Percentiles rank a stretch among this genome's conserved stretches.
Conservation (phyloP, 106 monocot species). For the Allium sativum region DNA sequence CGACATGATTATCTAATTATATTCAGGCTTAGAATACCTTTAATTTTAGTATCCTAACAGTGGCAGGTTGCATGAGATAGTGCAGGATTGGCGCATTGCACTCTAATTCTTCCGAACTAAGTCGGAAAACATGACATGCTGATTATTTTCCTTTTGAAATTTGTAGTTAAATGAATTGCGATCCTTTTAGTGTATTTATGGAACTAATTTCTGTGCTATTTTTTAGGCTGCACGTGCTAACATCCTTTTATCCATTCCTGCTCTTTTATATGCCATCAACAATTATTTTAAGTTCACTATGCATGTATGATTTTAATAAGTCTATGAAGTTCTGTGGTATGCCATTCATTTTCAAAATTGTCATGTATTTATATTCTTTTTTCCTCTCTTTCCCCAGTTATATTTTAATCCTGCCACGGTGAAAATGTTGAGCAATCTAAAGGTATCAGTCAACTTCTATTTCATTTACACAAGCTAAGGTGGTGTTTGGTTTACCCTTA, state of each 20-base stretch:
- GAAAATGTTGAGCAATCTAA: slow-evolving; percentile 70
- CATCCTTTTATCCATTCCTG: slow-evolving; percentile 59
- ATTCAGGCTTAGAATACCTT: too few species aligned
- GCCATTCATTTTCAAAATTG: background rate
- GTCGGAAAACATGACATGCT: slow-evolving; percentile 1
- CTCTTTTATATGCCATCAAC: slow-evolving; percentile 70
- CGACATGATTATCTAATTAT: too few species aligned
- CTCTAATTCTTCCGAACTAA: too few species aligned
- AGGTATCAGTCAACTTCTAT: slow-evolving; percentile 17
- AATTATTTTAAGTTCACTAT: slow-evolving; percentile 72
- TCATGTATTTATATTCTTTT: background rate
- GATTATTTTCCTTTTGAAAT: slow-evolving; percentile 1
- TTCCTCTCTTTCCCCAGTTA: slow-evolving; percentile 28
- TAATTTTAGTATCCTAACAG: too few species aligned
- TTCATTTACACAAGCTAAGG: too few species aligned
- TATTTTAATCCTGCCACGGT: slow-evolving; percentile 72
- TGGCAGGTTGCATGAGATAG: too few species aligned
- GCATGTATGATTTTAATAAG: slow-evolving; percentile 31
- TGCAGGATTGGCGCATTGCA: too few species aligned
- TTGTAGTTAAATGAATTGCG: background rate
- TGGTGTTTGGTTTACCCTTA: too few species aligned
- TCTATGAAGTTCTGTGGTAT: background rate
- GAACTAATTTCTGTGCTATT: slow-evolving; percentile 1
- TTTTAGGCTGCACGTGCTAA: slow-evolving; percentile 61
- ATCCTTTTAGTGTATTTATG: background rate